Percentiles rank a stretch among this genome's conserved stretches.
Evolutionary conservation across 139 green algal genomes (phyloP).

Genomic region (Raphidocelis subcapitata): DNA sequence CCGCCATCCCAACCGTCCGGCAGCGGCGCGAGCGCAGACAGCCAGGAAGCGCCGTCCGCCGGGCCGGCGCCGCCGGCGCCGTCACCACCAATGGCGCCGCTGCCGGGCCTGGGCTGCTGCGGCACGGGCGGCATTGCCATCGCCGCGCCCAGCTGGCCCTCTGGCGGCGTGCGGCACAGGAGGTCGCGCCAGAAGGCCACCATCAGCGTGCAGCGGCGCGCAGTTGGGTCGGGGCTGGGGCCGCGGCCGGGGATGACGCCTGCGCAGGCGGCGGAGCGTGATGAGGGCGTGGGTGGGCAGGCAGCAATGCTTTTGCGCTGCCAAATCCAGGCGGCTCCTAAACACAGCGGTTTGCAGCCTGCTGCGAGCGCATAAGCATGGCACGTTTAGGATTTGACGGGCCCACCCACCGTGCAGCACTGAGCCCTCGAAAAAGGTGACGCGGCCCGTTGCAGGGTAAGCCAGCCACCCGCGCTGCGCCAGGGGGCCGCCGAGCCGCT

Average conservation of each 20-base stretch:
- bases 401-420: constrained; percentile 45
- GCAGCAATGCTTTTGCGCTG: too few relatives aligned
- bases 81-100: too few relatives aligned
- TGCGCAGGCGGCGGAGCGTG: too few relatives aligned
- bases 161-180: constrained; percentile 14
- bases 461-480: constrained; percentile 44
- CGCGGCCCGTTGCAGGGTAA: constrained; percentile 27
- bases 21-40: constrained; percentile 9
- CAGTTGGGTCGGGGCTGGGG: constrained; percentile 13
- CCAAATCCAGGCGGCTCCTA: neutral
- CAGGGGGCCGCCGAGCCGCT: constrained; percentile 34
- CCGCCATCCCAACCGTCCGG: constrained; percentile 17
- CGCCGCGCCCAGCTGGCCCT: constrained; percentile 1
- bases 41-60: neutral
- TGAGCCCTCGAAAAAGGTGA: constrained; percentile 46
- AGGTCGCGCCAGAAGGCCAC: constrained; percentile 54
- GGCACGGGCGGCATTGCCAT: constrained; percentile 11
- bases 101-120: too few relatives aligned
- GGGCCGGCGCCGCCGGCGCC: too few relatives aligned
- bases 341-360: neutral
- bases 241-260: constrained; percentile 49
- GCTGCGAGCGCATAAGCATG: neutral
- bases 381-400: neutral
- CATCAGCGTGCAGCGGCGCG: constrained; percentile 50
- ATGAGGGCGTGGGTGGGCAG: too few relatives aligned